Base-by-base conservation (phyloP, 73 alveolate genomes). In the Durusdinium trenchii region DNA sequence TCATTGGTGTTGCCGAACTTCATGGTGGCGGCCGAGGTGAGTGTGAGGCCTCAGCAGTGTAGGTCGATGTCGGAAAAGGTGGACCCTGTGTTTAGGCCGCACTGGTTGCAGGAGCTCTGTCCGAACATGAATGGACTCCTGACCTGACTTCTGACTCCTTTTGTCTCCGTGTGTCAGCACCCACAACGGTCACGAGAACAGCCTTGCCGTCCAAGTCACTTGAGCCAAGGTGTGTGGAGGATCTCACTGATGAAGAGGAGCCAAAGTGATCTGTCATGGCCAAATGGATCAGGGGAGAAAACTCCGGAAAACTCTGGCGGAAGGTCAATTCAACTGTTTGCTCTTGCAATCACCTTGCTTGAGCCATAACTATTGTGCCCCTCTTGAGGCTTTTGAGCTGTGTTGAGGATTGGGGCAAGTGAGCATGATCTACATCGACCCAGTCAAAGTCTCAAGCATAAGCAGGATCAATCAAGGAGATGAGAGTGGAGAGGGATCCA, bases 11-110 rank as follows among this genome's bases (percentile, higher is more conserved):
- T 23, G 35, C 69, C 69, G 9, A 89, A 30, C 86, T 35, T n/a
- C 96, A 86, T 7, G 18, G 46, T 89, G 35, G 96, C 75, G 86
- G 43, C 96, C 48, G 71, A 47, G 86, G 7, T 30, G 86, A 89
- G 14, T 48, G 96, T 51, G 50, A 89, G 30, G 46, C 51, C 96
- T 89, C 26, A 62, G 82, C 64, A 20, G 64, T 20, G 83, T 42
- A n/a, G 43, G 45, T 7, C 12, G 69, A 12, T 57, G 23, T 16
- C 82, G 6, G 36, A 69, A 6, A 20, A 69, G n/a, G n/a, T 36
- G 54, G 20, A 14, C 54, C 46, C 1, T 35, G 51, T 48, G 45
- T 28, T 40, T 28, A 78, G 87, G 23, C 47, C 87, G 16, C 18
- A 23, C 73, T 60, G 18, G 18, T 60, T 60, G 0, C n/a, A 60